These are phyloP conservation scores for Olyra latifolia DNA, from an alignment of 176 grass and related monocot genomes.

Conservation along the genomic window DNA sequence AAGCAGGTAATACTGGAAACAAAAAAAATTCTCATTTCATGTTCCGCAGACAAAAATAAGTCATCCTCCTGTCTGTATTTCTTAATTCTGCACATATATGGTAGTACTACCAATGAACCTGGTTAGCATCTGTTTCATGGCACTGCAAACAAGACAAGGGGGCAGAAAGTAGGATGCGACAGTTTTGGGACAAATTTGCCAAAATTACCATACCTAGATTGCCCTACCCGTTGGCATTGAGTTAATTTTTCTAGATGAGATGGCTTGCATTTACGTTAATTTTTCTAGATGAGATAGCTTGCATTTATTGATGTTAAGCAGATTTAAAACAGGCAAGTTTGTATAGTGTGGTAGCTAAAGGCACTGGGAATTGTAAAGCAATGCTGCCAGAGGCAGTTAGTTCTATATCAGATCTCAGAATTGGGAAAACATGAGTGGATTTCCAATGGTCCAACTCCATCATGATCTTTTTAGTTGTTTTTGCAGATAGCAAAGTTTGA, in stretches of 20 bases:
- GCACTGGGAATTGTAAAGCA: neutral
- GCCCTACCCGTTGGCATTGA: neutral
- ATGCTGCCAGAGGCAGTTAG: neutral
- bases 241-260: neutral
- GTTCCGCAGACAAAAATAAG: neutral
- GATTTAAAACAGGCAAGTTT: neutral
- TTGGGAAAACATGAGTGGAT: neutral
- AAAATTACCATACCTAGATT: neutral
- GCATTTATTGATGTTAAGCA: neutral
- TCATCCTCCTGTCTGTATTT: neutral
- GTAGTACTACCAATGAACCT: neutral
- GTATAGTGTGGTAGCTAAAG: neutral
- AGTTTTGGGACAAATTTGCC: neutral
- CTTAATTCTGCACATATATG: neutral
- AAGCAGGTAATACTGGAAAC: constrained; percentile 66
- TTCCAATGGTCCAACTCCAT: neutral
- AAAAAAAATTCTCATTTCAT: constrained; percentile 26
- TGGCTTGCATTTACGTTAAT: neutral
- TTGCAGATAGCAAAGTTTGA: neutral
- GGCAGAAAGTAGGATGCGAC: neutral
- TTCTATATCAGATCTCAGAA: neutral
- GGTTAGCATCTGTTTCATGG: constrained; percentile 5
- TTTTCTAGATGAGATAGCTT: neutral
- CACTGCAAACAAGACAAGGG: neutral
- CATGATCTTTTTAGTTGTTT: neutral